Conservation (phyloP, 257 asterid species). For the Solanum clarkiae region DNA sequence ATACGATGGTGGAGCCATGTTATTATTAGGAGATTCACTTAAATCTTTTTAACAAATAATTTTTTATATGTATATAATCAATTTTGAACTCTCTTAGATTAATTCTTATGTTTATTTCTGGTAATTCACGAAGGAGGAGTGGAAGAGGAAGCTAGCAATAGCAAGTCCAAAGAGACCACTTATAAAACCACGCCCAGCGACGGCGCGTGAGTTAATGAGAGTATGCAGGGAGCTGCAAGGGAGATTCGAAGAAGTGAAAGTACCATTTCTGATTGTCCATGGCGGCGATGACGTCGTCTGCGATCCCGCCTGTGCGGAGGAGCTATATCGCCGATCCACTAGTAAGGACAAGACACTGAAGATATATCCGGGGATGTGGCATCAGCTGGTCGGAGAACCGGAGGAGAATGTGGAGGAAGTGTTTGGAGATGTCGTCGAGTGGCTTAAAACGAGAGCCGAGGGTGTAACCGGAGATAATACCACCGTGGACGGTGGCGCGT, state of each 20-base stretch:
- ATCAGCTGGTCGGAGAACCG: slow-evolving; percentile 81
- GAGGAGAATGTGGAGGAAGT: slow-evolving; percentile 74
- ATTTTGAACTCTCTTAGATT: too few species aligned
- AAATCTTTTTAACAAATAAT: too few species aligned
- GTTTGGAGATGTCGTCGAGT: slow-evolving; percentile 60
- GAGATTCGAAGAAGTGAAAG: slow-evolving; percentile 47
- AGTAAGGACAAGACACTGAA: slow-evolving; percentile 64
- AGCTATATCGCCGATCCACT: slow-evolving; percentile 31
- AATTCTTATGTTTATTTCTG: neutral
- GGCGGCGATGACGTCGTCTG: slow-evolving; percentile 50
- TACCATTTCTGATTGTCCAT: slow-evolving; percentile 71
- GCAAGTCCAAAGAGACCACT: slow-evolving; percentile 74
- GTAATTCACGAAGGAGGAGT: slow-evolving; percentile 45
- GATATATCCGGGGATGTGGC: slow-evolving; percentile 79
- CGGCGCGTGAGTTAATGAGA: slow-evolving; percentile 73
- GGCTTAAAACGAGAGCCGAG: slow-evolving; percentile 39
- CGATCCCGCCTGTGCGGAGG: slow-evolving; percentile 44
- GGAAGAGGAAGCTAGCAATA: slow-evolving; percentile 77
- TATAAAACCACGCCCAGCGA: slow-evolving; percentile 82
- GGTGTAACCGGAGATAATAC: neutral
- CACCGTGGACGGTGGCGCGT: neutral
- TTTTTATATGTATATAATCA: too few species aligned
- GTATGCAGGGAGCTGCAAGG: slow-evolving; percentile 64
- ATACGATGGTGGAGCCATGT: too few species aligned
- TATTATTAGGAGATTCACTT: too few species aligned